Percentiles rank a stretch among this genome's conserved stretches.
Evolutionary conservation across 352 stramenopile species (phyloP).

Genomic region (Globisporangium alternatum): DNA sequence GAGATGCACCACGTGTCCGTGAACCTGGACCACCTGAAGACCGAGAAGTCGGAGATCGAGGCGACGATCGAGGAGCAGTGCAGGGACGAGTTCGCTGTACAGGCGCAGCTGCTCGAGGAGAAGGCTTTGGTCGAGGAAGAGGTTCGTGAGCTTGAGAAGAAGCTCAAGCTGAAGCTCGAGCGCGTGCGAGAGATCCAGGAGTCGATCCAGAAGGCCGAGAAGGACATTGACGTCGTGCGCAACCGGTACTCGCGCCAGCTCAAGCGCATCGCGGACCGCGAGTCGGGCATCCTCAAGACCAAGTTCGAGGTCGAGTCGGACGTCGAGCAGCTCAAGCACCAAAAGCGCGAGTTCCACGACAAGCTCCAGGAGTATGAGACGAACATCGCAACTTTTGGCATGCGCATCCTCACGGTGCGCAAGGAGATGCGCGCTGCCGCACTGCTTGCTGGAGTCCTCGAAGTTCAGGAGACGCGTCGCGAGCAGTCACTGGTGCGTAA

Average conservation of each 20-base stretch:
- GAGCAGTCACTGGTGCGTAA: constrained; percentile 68
- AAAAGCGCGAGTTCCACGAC: constrained; percentile 53
- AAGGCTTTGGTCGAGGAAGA: constrained; percentile 64
- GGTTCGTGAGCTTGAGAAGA: constrained; percentile 65
- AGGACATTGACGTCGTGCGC: constrained; percentile 74
- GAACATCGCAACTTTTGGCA: constrained; percentile 50
- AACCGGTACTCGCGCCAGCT: constrained; percentile 72
- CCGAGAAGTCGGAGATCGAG: constrained; percentile 78
- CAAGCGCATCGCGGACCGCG: constrained; percentile 75
- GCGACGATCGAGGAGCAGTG: constrained; percentile 75
- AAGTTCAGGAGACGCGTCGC: constrained; percentile 68
- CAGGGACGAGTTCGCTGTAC: constrained; percentile 53
- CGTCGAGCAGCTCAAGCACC: constrained; percentile 49
- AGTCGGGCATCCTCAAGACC: constrained; percentile 68
- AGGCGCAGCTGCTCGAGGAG: constrained; percentile 51
- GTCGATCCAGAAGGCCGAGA: constrained; percentile 69
- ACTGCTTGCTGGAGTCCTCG: constrained; percentile 58
- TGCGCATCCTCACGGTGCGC: constrained; percentile 53
- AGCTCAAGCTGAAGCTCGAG: constrained; percentile 58
- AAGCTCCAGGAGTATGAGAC: constrained; percentile 49
- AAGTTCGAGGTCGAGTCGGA: constrained; percentile 75
- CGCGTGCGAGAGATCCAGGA: constrained; percentile 57
- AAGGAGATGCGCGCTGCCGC: constrained; percentile 70
- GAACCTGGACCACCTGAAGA: constrained; percentile 63
- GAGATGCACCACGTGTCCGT: constrained; percentile 76